A percentile compares a stretch with the other conserved stretches of the same genome.
Evolutionary conservation across 2,329 filamentous ascomycete genomes (phyloP).

Genomic region (Sphaerostilbella broomeana): DNA sequence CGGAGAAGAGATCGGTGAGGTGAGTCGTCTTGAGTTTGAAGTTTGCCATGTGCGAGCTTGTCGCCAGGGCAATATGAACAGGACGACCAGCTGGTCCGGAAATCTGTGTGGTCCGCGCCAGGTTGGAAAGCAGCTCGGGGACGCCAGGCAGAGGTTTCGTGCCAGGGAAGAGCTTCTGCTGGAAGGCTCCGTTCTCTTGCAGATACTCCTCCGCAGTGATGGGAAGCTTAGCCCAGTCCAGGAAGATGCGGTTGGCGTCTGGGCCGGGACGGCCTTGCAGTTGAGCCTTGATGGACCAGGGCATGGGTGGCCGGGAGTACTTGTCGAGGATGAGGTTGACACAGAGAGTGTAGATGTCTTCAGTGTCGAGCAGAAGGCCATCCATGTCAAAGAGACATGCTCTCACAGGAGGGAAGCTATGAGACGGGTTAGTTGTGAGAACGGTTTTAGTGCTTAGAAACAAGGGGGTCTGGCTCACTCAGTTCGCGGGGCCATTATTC

Average conservation of each 20-base stretch:
- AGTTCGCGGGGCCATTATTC: slow-evolving; percentile 36
- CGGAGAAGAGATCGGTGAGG: slow-evolving; percentile 50
- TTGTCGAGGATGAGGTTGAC: slow-evolving; percentile 75
- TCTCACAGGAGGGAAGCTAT: slow-evolving; percentile 69
- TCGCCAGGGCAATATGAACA: slow-evolving; percentile 80
- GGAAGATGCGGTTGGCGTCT: slow-evolving; percentile 49
- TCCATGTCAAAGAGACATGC: slow-evolving; percentile 99
- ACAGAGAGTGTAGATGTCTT: slow-evolving; percentile 79
- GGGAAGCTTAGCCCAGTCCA: slow-evolving; percentile 80
- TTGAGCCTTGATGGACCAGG: slow-evolving; percentile 91
- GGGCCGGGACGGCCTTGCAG: slow-evolving; percentile 56
- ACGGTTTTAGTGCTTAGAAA: neutral
- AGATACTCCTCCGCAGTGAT: slow-evolving; percentile 64
- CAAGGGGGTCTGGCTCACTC: slow-evolving; percentile 31
- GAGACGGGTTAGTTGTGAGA: slow-evolving; percentile 1
- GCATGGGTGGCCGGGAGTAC: slow-evolving; percentile 67
- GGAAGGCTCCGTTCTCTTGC: slow-evolving; percentile 52
- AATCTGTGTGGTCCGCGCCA: slow-evolving; percentile 44
- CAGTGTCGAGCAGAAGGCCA: slow-evolving; percentile 86
- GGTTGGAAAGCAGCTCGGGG: slow-evolving; percentile 54
- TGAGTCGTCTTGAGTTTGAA: slow-evolving; percentile 70
- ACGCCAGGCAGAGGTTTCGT: slow-evolving; percentile 78
- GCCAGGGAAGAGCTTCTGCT: slow-evolving; percentile 64
- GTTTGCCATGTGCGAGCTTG: slow-evolving; percentile 65
- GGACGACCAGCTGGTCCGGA: slow-evolving; percentile 19